Percentiles rank a stretch among this genome's conserved stretches.
phyloP scores from a whole-genome alignment of 1,284 basidiomycete genomes.

The Ceratobasidium sp. region DNA sequence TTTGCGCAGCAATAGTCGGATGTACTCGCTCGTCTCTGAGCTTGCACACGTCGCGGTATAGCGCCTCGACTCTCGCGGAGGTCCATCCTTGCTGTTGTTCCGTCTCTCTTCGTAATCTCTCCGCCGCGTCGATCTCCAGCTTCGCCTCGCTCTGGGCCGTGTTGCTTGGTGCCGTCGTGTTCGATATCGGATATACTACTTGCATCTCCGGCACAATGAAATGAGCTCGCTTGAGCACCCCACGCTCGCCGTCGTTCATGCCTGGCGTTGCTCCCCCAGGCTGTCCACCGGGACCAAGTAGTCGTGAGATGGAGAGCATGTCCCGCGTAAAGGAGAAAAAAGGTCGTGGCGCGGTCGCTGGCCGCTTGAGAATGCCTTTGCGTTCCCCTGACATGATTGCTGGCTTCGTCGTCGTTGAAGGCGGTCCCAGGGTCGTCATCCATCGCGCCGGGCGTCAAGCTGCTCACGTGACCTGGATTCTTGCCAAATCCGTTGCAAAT shows the following conservation, averaged over 20 bases:
- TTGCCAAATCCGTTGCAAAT: too few relatives aligned
- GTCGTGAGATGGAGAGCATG: constrained; percentile 44
- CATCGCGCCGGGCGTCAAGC: too few relatives aligned
- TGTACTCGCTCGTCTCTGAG: constrained; percentile 77
- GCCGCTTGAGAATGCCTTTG: constrained; percentile 83
- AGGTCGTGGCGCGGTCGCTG: constrained; percentile 74
- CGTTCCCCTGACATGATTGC: constrained; percentile 68
- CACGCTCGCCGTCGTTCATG: constrained; percentile 52
- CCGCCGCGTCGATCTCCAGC: constrained; percentile 58
- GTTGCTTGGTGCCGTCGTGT: constrained; percentile 81
- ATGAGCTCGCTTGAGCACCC: constrained; percentile 83
- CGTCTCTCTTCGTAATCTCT: constrained; percentile 78
- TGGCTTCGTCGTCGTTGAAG: too few relatives aligned
- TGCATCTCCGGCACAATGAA: constrained; percentile 86
- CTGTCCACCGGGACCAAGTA: constrained; percentile 33
- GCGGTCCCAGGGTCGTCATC: too few relatives aligned
- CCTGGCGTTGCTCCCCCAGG: constrained; percentile 22
- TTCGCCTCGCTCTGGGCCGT: constrained; percentile 67
- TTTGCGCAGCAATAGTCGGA: constrained; percentile 35
- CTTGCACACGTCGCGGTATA: constrained; percentile 84
- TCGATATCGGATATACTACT: constrained; percentile 88
- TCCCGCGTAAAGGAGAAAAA: constrained; percentile 68
- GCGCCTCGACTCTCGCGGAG: constrained; percentile 80
- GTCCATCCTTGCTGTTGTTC: constrained; percentile 79
- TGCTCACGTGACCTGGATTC: too few relatives aligned